Conservation (phyloP, 2,329 filamentous ascomycete species). For the Ascosphaera apis region DNA sequence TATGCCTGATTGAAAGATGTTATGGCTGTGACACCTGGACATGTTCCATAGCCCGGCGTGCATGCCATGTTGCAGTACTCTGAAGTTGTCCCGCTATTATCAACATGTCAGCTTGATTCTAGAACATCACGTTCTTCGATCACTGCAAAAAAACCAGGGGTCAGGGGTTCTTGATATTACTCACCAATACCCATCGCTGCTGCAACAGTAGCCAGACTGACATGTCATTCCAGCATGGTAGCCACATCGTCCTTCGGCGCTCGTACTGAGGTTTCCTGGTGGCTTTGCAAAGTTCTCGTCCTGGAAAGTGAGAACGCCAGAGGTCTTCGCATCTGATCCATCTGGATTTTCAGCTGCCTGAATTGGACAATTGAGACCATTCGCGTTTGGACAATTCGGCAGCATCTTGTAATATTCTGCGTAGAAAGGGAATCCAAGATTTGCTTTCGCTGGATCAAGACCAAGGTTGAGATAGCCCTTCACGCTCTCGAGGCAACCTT, state of each 20-base stretch:
- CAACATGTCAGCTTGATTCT: slow-evolving; percentile 2
- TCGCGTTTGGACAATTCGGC: slow-evolving; percentile 20
- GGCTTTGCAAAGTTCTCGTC: slow-evolving; percentile 8
- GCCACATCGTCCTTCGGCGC: slow-evolving; percentile 13
- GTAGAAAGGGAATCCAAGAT: slow-evolving; percentile 46
- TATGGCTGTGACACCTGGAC: slow-evolving; percentile 26
- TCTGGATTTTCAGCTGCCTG: slow-evolving; percentile 34
- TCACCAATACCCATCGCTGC: slow-evolving; percentile 16
- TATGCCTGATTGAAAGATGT: slow-evolving; percentile 35
- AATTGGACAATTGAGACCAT: slow-evolving; percentile 35
- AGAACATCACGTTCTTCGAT: not conserved
- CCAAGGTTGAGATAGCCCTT: slow-evolving; percentile 37
- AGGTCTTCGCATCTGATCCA: slow-evolving; percentile 34
- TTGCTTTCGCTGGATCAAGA: slow-evolving; percentile 31
- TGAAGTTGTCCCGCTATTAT: slow-evolving; percentile 12
- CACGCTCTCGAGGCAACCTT: slow-evolving; percentile 30
- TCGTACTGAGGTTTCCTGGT: not conserved
- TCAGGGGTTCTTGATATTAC: slow-evolving; percentile 1
- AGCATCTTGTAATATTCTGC: slow-evolving; percentile 42
- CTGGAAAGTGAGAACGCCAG: slow-evolving; percentile 28
- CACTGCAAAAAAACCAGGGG: slow-evolving; percentile 1
- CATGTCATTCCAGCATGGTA: slow-evolving; percentile 11
- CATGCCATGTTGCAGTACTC: slow-evolving; percentile 14
- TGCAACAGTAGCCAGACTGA: slow-evolving; percentile 13
- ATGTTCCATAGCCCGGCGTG: slow-evolving; percentile 17